Percentiles rank a stretch among this genome's conserved stretches.
Evolutionary conservation across 495 filamentous ascomycete genomes (phyloP).

Genomic region (Hypoxylon intermedium): DNA sequence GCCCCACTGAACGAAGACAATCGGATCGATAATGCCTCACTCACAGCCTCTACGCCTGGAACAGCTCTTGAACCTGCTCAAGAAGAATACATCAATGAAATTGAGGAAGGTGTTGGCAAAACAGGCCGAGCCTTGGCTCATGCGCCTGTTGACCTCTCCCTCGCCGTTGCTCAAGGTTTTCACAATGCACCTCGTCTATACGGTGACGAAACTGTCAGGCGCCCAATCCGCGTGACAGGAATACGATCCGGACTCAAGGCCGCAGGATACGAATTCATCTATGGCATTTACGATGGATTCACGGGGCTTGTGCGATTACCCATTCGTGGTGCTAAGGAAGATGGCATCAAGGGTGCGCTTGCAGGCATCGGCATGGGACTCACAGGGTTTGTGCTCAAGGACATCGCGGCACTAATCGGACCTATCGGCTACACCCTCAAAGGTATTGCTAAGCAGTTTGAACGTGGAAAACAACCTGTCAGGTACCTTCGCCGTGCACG

Average conservation of each 20-base stretch:
- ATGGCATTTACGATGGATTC: slow-evolving; percentile 76
- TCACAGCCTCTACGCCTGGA: slow-evolving; percentile 14
- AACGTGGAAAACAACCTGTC: slow-evolving; percentile 55
- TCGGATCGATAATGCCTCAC: slow-evolving; percentile 2
- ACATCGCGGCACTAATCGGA: slow-evolving; percentile 68
- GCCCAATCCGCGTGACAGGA: slow-evolving; percentile 67
- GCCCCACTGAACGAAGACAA: slow-evolving; percentile 46
- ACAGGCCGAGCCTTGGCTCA: slow-evolving; percentile 56
- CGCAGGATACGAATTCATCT: slow-evolving; percentile 69
- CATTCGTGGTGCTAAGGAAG: slow-evolving; percentile 63
- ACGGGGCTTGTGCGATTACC: slow-evolving; percentile 74
- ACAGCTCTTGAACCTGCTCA: slow-evolving; percentile 23
- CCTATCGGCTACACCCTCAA: slow-evolving; percentile 71
- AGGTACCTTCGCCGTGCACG: slow-evolving; percentile 57
- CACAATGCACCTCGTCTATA: slow-evolving; percentile 84
- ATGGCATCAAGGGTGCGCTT: slow-evolving; percentile 64
- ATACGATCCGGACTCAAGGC: slow-evolving; percentile 71
- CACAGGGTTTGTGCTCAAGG: slow-evolving; percentile 75
- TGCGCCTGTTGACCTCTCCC: slow-evolving; percentile 70
- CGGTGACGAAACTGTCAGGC: slow-evolving; percentile 60
- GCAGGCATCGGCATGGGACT: slow-evolving; percentile 78
- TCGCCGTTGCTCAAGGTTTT: slow-evolving; percentile 80
- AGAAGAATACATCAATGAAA: slow-evolving; percentile 49
- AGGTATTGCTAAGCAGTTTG: slow-evolving; percentile 64
- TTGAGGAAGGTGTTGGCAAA: slow-evolving; percentile 55